Evolutionary conservation across 768 basidiomycete genomes (phyloP).

Genomic region (Lactarius deliciosus): DNA sequence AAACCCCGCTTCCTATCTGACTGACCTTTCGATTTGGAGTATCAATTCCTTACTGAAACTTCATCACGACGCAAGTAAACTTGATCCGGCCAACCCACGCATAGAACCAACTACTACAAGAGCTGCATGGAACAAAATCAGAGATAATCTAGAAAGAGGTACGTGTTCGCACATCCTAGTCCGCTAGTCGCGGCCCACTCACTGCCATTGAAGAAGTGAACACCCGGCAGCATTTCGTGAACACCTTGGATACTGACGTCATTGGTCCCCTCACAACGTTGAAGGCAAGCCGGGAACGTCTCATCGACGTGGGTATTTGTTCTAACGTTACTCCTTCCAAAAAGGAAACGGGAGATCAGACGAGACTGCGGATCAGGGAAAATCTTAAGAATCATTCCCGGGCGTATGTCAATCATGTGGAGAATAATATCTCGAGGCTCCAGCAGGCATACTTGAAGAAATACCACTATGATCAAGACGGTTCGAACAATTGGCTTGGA

Average conservation of each 20-base stretch:
- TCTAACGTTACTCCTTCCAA: too few relatives aligned
- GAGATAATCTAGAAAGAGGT: slow-evolving; percentile 52
- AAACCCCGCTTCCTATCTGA: not conserved
- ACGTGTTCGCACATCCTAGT: slow-evolving; percentile 35
- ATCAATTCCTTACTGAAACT: slow-evolving; percentile 70
- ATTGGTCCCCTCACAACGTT: slow-evolving; percentile 64
- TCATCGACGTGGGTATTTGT: too few relatives aligned
- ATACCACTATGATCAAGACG: too few relatives aligned
- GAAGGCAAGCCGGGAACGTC: slow-evolving; percentile 47
- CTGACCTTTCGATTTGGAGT: slow-evolving; percentile 35
- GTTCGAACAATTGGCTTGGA: too few relatives aligned
- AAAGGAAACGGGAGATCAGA: too few relatives aligned
- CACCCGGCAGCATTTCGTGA: slow-evolving; percentile 73
- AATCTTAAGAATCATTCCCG: too few relatives aligned
- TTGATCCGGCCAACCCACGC: slow-evolving; percentile 75
- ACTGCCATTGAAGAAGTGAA: slow-evolving; percentile 61
- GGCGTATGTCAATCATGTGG: too few relatives aligned
- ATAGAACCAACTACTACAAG: slow-evolving; percentile 62
- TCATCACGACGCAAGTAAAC: slow-evolving; percentile 65
- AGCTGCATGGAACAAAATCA: slow-evolving; percentile 78
- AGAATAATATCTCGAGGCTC: too few relatives aligned
- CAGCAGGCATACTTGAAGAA: too few relatives aligned
- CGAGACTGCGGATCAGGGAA: too few relatives aligned
- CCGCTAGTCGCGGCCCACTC: not conserved
- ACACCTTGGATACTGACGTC: slow-evolving; percentile 71